phyloP scores from a whole-genome alignment of 257 asterid species.

The Datura wrightii region DNA sequence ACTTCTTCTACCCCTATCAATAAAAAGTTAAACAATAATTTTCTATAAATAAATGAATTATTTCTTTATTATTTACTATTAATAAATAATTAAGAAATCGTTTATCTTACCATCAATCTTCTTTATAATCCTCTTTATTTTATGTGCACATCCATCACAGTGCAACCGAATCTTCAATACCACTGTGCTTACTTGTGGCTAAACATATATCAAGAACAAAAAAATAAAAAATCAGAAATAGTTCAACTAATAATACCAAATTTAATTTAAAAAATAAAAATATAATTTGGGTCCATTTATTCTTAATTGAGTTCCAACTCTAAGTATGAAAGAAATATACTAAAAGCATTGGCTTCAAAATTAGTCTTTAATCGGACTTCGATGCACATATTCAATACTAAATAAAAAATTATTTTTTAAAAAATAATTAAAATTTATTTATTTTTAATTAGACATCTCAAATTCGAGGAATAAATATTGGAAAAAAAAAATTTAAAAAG shows the following conservation, averaged over 20 bases:
- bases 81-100: background rate
- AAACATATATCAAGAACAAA: constrained; percentile 29
- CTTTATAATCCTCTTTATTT: constrained; percentile 70
- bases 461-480: too few relatives aligned
- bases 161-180: constrained; percentile 75
- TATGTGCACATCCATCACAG: constrained; percentile 89
- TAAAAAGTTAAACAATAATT: background rate
- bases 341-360: too few relatives aligned
- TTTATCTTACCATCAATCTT: constrained; percentile 65
- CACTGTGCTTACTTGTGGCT: constrained; percentile 64
- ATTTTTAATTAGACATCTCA: too few relatives aligned
- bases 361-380: too few relatives aligned
- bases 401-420: too few relatives aligned
- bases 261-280: background rate
- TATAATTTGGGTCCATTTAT: too few relatives aligned
- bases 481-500: too few relatives aligned
- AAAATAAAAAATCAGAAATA: background rate
- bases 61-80: background rate
- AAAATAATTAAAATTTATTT: too few relatives aligned
- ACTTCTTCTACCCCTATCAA: constrained; percentile 69
- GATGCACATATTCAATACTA: too few relatives aligned
- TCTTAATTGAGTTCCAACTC: too few relatives aligned
- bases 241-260: background rate
- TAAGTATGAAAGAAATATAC: too few relatives aligned
- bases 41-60: background rate